Evolutionary conservation across 495 filamentous ascomycete genomes (phyloP).

Genomic region (Geopyxis carbonaria): DNA sequence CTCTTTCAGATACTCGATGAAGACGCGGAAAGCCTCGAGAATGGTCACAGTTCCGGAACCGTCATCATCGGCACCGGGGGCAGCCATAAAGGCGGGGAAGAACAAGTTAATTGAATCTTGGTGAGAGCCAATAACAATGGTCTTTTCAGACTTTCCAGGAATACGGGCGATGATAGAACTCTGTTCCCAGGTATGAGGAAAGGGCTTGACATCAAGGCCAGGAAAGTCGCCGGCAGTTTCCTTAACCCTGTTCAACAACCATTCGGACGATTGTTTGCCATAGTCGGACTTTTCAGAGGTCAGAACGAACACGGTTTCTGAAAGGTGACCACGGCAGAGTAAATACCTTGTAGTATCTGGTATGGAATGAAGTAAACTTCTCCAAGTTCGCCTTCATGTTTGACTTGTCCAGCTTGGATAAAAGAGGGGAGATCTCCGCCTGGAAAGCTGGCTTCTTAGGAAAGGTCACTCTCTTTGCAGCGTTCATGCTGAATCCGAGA

Average conservation of each 20-base stretch:
- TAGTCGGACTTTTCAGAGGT: slow-evolving; percentile 40
- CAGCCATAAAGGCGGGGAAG: slow-evolving; percentile 62
- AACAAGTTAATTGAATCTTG: slow-evolving; percentile 84
- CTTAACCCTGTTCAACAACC: slow-evolving; percentile 65
- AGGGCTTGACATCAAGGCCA: slow-evolving; percentile 50
- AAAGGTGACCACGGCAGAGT: neutral
- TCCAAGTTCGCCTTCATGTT: slow-evolving; percentile 66
- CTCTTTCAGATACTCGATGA: slow-evolving; percentile 42
- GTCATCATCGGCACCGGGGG: slow-evolving; percentile 63
- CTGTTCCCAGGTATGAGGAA: slow-evolving; percentile 77
- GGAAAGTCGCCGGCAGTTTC: slow-evolving; percentile 51
- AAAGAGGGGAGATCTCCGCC: slow-evolving; percentile 46
- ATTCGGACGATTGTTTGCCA: slow-evolving; percentile 74
- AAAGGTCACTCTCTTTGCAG: slow-evolving; percentile 34
- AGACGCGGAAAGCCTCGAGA: slow-evolving; percentile 48
- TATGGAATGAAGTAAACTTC: slow-evolving; percentile 66
- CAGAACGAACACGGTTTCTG: neutral
- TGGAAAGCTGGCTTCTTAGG: slow-evolving; percentile 50
- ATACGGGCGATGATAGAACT: slow-evolving; percentile 84
- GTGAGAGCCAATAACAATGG: slow-evolving; percentile 59
- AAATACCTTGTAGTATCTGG: slow-evolving; percentile 57
- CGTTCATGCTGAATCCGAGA: slow-evolving; percentile 34
- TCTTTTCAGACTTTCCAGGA: slow-evolving; percentile 70
- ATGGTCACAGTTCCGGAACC: slow-evolving; percentile 66
- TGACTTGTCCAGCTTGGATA: slow-evolving; percentile 50